Conservation (phyloP, 1,284 basidiomycete species). For the Marasmius tenuissimus region DNA sequence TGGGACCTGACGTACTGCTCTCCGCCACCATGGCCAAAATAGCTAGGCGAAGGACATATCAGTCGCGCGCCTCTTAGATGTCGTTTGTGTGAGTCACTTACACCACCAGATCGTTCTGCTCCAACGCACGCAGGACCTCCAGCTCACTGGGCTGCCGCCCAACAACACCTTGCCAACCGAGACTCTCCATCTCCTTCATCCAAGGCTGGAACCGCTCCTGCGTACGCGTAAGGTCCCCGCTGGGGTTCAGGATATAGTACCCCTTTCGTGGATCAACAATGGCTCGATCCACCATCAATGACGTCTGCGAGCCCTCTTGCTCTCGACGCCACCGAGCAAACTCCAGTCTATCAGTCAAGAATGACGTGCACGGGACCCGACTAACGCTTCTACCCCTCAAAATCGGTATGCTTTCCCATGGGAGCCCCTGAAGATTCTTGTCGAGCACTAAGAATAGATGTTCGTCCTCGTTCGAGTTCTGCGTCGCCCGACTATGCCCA, state of each 20-base stretch:
- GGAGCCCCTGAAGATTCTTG: constrained; percentile 86
- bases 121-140: constrained; percentile 74
- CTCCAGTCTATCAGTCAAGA: constrained; percentile 81
- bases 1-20: constrained; percentile 92
- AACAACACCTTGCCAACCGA: constrained; percentile 84
- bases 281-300: constrained; percentile 43
- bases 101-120: constrained; percentile 80
- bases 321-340: constrained; percentile 47
- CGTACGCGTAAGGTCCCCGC: constrained; percentile 85
- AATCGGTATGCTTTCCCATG: constrained; percentile 95
- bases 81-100: constrained; percentile 42
- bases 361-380: constrained; percentile 87
- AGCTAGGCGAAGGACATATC: constrained; percentile 46
- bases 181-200: constrained; percentile 65
- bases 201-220: constrained; percentile 82
- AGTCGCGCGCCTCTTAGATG: neutral
- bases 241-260: constrained; percentile 91
- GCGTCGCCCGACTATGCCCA: constrained; percentile 20
- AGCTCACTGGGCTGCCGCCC: constrained; percentile 81
- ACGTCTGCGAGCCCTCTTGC: constrained; percentile 16
- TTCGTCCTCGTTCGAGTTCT: constrained; percentile 40
- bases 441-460: constrained; percentile 92
- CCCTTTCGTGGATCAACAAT: constrained; percentile 67
- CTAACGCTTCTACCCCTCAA: constrained; percentile 85
- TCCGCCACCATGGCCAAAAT: constrained; percentile 96